phyloP scores from a whole-genome alignment of 1,284 basidiomycete genomes.

The Pyrrhoderma noxium region DNA sequence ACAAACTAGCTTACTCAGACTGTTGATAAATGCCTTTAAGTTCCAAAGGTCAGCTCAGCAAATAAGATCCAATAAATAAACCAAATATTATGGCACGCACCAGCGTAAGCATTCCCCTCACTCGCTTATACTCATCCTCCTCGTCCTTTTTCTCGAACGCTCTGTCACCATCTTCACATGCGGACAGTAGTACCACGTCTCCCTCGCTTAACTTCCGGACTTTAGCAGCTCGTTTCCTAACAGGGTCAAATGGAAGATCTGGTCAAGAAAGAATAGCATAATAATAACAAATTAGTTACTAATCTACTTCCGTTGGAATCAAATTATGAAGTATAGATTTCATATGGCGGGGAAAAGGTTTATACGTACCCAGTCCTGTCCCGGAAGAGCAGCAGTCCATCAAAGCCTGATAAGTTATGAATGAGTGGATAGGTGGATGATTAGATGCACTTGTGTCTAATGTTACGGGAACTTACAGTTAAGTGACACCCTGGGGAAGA shows the following conservation, averaged over 20 bases:
- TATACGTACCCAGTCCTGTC: constrained; percentile 11
- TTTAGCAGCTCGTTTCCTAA: neutral
- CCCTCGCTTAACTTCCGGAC: constrained; percentile 3
- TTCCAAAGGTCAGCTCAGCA: too few species aligned
- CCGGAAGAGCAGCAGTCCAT: constrained; percentile 19
- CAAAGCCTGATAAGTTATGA: constrained; percentile 6
- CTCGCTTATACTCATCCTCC: neutral
- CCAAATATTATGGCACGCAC: neutral
- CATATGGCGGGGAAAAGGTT: neutral
- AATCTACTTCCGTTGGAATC: too few species aligned
- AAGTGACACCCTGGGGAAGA: constrained; percentile 16
- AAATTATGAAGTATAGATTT: neutral
- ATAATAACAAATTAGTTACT: too few species aligned
- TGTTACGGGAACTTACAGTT: constrained; percentile 1
- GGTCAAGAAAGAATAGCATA: too few species aligned
- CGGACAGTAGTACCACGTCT: constrained; percentile 1
- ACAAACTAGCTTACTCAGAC: neutral
- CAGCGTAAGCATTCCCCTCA: constrained; percentile 14
- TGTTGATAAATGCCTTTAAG: constrained; percentile 9
- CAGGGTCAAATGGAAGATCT: neutral
- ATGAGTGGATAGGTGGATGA: neutral
- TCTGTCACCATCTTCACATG: constrained; percentile 10
- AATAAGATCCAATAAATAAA: neutral
- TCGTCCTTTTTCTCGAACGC: constrained; percentile 4
- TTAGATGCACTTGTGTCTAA: neutral